Percentiles rank a stretch among this genome's conserved stretches.
phyloP scores from a whole-genome alignment of 805 yeast genomes.

The Teunomyces lycoperdinae region DNA sequence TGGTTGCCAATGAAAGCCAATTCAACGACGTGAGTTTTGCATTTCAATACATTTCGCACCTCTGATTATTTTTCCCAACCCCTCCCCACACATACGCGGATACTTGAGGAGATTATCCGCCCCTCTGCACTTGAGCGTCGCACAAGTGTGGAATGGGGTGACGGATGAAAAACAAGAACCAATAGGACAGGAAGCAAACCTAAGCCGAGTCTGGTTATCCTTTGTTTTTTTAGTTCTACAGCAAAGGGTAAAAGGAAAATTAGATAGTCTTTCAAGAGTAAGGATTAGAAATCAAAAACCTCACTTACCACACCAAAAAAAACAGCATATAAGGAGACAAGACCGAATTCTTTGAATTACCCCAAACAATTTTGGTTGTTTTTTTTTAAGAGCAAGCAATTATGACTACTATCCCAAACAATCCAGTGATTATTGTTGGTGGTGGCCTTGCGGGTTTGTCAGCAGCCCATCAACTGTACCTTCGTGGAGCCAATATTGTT shows the following conservation, averaged over 20 bases:
- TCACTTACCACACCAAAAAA: neutral
- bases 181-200: neutral
- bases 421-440: slow-evolving; percentile 55
- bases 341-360: too few relatives aligned
- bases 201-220: neutral
- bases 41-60: slow-evolving; percentile 91
- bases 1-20: slow-evolving; percentile 70
- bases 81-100: too few relatives aligned
- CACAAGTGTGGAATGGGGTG: neutral
- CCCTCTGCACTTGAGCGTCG: neutral
- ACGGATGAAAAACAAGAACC: neutral
- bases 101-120: neutral
- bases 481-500: slow-evolving; percentile 52
- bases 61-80: neutral
- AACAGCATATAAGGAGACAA: neutral
- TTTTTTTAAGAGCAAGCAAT: too few relatives aligned
- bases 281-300: neutral
- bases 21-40: slow-evolving; percentile 76
- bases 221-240: too few relatives aligned
- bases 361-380: too few relatives aligned
- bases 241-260: neutral
- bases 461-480: slow-evolving; percentile 56
- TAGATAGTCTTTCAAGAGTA: neutral
- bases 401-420: slow-evolving; percentile 18
- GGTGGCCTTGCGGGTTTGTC: slow-evolving; percentile 65